Percentiles rank a stretch among this genome's conserved stretches.
Evolutionary conservation across 2,329 filamentous ascomycete species (phyloP).

Genomic region (Apiospora pterosperma): DNA sequence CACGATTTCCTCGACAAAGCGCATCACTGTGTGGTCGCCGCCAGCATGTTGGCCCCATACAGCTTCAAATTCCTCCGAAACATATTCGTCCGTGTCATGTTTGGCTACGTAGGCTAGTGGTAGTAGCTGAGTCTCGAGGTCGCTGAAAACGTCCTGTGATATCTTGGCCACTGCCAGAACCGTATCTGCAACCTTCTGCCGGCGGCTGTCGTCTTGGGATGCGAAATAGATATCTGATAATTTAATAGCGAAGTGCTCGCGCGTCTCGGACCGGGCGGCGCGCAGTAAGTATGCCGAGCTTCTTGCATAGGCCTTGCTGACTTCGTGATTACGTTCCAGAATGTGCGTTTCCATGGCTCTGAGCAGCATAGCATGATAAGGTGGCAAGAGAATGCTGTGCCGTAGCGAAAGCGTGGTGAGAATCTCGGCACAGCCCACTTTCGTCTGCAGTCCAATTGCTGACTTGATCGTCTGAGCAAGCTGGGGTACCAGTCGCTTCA

Average conservation of each 20-base stretch:
- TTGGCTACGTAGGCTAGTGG: constrained; percentile 87
- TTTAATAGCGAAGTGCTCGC: constrained; percentile 47
- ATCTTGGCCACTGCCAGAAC: constrained; percentile 79
- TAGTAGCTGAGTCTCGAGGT: constrained; percentile 69
- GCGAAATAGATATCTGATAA: constrained; percentile 73
- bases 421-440: constrained; percentile 84
- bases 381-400: constrained; percentile 69
- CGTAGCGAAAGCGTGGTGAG: constrained; percentile 82
- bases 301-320: constrained; percentile 83
- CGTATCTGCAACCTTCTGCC: constrained; percentile 79
- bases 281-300: constrained; percentile 82
- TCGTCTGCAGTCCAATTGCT: constrained; percentile 87
- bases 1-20: constrained; percentile 83
- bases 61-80: constrained; percentile 74
- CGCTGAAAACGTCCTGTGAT: constrained; percentile 82
- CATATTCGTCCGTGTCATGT: constrained; percentile 79
- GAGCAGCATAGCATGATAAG: constrained; percentile 73
- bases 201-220: constrained; percentile 71
- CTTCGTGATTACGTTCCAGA: constrained; percentile 90
- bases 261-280: constrained; percentile 45
- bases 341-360: constrained; percentile 76
- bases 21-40: constrained; percentile 72
- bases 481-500: constrained; percentile 67
- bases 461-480: constrained; percentile 79
- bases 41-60: constrained; percentile 92